Evolutionary conservation across 78 protist genomes (phyloP), one percentile per base, ranked within the genome.

Genomic region (Creolimax fragrantissima): DNA sequence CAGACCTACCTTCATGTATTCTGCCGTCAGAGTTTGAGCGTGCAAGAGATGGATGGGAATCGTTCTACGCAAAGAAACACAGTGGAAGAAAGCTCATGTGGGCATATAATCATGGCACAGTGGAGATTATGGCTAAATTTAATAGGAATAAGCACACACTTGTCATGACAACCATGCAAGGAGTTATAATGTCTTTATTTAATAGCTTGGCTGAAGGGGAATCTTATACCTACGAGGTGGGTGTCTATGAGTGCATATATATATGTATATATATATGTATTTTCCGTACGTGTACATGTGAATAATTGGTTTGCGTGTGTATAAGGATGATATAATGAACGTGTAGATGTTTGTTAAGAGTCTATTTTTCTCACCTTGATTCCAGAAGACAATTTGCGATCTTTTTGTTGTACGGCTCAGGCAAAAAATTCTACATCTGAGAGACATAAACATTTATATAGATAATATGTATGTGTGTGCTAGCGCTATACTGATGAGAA

Each of bases 51-150:
- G 86, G 2, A 32, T 98, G 96, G 95, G 81, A 92, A 44, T 7
- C 42, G 39, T 97, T 67, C 93, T 98, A 98, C 94, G 92, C 91
- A 4, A 7, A 43, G 4, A 42, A 67, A 84, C 97, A 97, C 89
- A 95, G 89, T 89, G 99, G 98, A 44, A 86, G 99, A 36, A 39
- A 84, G 81, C 94, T 98, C 35, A 85, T 91, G 41, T 98, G 98
- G 98, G 97, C 96, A 67, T 24, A 85, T 41, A 44, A 3, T 2
- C 81, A 44, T 44, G 98, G 98, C 91, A 94, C 94, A 35, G 98
- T 97, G 2, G 98, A 97, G 66, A 17, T 97, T 42, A 90, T 93
- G 45, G 97, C 97, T 42, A 41, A 3, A 4, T 95, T 94, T 90
- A 94, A 94, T 44, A 83, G 42, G n/a, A 3, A 41, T 47, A 58